Base-by-base conservation (phyloP, 208 protist genomes). In the Trichomonas vaginalis region DNA sequence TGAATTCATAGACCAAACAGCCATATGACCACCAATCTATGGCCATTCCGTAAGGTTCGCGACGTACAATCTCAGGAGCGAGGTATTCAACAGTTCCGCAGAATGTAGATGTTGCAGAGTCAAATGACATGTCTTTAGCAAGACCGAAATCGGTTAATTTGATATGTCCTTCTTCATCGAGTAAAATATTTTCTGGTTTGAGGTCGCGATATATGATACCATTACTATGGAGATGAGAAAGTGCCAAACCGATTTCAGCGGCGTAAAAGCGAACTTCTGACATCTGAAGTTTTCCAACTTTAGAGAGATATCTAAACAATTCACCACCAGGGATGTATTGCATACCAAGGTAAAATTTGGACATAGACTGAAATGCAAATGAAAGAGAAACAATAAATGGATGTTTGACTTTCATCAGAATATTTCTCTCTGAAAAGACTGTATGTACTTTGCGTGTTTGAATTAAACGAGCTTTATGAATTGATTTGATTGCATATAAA, bases 121-220 rank as follows among this genome's bases (percentile, higher is more conserved):
- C n/a, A 21, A 37, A 27, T n/a, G 47, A 46, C 6, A 95, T 70
- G 27, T 92, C 86, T 39, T 95, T 95, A 40, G 92, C n/a, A 10
- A 95, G 42, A 27, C 92, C 92, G 35, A 95, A 95, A 49, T 95
- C 92, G 4, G 92, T 82, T 37, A 95, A 40, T 95, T 82, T 82
- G 4, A 95, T 56, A 45, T 83, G 61, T 8, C 92, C 92, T 46
- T 82, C 48, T 40, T 17, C 40, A 12, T 45, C 51, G 6, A 95
- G 8, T 14, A 95, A 39, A 48, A 95, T 95, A 49, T 95, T 95
- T 49, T 95, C 92, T 46, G 92, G 46, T 95, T 95, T 95, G 15
- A 95, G 51, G 48, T 95, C 92, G 14, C 92, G n/a, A 49, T 95
- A 95, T 9, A 95, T 70, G 35, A 95, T 49, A 17, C 61, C 92